Evolutionary conservation across 176 grass and related monocot species (phyloP).

Genomic region (barley (Hordeum vulgare)): MorexV3_pseudomolecules_assembly NC_058520.1:221929798-221930297

Average conservation of each 20-base stretch:
- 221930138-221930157: slow-evolving; percentile 60
- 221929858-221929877: slow-evolving; percentile 91
- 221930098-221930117: slow-evolving; percentile 76
- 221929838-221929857: slow-evolving; percentile 87
- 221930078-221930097: slow-evolving; percentile 44
- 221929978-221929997: slow-evolving; percentile 68
- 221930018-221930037: slow-evolving; percentile 92
- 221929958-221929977: slow-evolving; percentile 39
- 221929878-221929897: slow-evolving; percentile 69
- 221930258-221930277: not conserved
- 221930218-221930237: slow-evolving; percentile 84
- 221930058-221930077: slow-evolving; percentile 76
- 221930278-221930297: slow-evolving; percentile 20
- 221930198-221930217: slow-evolving; percentile 77
- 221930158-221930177: slow-evolving; percentile 88
- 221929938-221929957: slow-evolving; percentile 83
- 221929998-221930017: slow-evolving; percentile 88
- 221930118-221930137: slow-evolving; percentile 65
- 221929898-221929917: slow-evolving; percentile 71
- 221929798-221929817: slow-evolving; percentile 72
- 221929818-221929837: slow-evolving; percentile 79
- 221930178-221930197: slow-evolving; percentile 89
- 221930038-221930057: slow-evolving; percentile 71
- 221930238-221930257: slow-evolving; percentile 9
- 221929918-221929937: slow-evolving; percentile 59